Base-by-base conservation (phyloP, 139 green algal genomes). In the Bryopsis sp. region DNA sequence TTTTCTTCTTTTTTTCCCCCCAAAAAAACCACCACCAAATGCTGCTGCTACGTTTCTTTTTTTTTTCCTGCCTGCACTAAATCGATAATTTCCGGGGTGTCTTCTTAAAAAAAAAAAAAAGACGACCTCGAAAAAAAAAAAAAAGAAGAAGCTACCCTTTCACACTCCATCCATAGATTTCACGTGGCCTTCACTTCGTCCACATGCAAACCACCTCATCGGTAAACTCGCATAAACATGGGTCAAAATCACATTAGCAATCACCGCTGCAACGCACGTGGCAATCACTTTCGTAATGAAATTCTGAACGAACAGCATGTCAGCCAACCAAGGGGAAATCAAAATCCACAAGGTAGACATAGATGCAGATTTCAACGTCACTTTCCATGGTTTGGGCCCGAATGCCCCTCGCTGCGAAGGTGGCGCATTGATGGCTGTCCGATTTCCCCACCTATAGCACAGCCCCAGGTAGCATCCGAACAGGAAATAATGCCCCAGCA, bases 401-500 rank as follows among this genome's bases (percentile, higher is more conserved):
- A 32, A 48, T 4, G 31, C 59, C 6, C 39, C 29, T 67, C 19
- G 29, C 28, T 29, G 43, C 8, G 59, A 39, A 47, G 59, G 59
- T 7, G 33, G 19, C 28, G 7, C 28, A 22, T 26, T 47, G 33
- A 31, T 28, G 6, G 24, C 50, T 61, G 24, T 32, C 15, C 15
- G 31, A 26, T 67, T 67, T 31, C 59, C 59, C 31, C 6, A 47
- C 7, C 33, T 4, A 47, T 47, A 76, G 67, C 61, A 75, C 24
- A 28, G 15, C 7, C 63, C 38, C 33, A 85, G 68, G 47, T 69
- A 85, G 34, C 8, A 0, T 35, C 68, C 48, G 38, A 75, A 86
- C 5, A 74, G 46, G 3, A 43, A 6, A 2, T 66, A 43, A 15
- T 79, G 64, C 28, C 78, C 34, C 36, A 86, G 36, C 28, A 78